phyloP scores from a whole-genome alignment of 1,284 basidiomycete genomes.

The Pholiota adiposa region DNA sequence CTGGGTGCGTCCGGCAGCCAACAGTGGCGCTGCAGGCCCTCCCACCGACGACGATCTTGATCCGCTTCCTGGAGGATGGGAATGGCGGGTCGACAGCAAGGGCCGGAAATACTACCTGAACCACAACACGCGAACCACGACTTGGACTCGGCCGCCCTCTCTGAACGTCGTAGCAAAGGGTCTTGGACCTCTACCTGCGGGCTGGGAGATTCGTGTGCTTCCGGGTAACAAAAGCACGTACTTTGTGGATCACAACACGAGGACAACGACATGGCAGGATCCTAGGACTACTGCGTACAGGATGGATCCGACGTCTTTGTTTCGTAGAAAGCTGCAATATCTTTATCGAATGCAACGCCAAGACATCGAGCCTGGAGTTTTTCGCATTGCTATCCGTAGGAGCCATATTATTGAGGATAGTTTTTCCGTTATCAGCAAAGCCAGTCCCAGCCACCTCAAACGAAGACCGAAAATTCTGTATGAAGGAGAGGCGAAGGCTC shows the following conservation, averaged over 20 bases:
- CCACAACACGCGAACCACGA: conserved; percentile 51
- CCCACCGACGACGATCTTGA: conserved; percentile 69
- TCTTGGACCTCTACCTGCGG: conserved; percentile 85
- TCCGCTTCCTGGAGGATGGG: conserved; percentile 47
- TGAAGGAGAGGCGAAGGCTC: conserved; percentile 84
- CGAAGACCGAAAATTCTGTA: conserved; percentile 96
- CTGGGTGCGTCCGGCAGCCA: conserved; percentile 76
- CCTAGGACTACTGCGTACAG: conserved; percentile 85
- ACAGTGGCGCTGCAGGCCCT: conserved; percentile 38
- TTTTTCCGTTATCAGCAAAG: conserved; percentile 93
- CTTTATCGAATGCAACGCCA: conserved; percentile 90
- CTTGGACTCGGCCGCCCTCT: conserved; percentile 62
- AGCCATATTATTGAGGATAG: conserved; percentile 94
- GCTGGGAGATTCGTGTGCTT: conserved; percentile 95
- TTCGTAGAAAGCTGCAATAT: conserved; percentile 90
- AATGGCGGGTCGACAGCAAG: conserved; percentile 78
- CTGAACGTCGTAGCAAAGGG: conserved; percentile 52
- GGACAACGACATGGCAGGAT: conserved; percentile 96
- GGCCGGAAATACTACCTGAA: conserved; percentile 57
- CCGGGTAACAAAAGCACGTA: conserved; percentile 87
- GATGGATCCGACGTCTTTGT: conserved; percentile 82
- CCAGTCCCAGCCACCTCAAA: conserved; percentile 89
- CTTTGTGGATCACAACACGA: conserved; percentile 94
- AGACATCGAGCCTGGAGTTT: conserved; percentile 87
- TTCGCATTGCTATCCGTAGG: conserved; percentile 89